Evolutionary conservation across 352 stramenopile species (phyloP), one percentile per base, ranked within the genome.

Genomic region (Vaucheria bursata): DNA sequence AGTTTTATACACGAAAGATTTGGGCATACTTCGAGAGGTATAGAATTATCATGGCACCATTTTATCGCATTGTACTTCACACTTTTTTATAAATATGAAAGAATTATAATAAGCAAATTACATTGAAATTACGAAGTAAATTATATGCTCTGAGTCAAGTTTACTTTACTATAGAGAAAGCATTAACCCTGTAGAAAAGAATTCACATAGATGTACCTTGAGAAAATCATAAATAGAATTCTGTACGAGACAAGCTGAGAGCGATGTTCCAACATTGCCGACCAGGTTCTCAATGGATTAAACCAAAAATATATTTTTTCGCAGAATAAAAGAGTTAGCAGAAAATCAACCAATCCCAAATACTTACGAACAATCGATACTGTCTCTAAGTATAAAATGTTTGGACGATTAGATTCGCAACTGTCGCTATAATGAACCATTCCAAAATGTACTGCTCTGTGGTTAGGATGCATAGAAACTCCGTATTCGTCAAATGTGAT

Each of bases 181-280:
- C 45, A 59, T 25, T 79, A 40, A 29, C 73, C 59, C 12, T 39
- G 76, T 65, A 0, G 68, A 32, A 94, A 93, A 0, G 88, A 94
- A 84, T 96, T 96, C 72, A 95, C 86, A 82, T 95, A 96, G 4
- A 90, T 93, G 80, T 95, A 96, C 18, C 90, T 87, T 5, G 91
- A 96, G 78, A 96, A 95, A n/a, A 87, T 37, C 32, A 96, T 87
- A 64, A 96, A 96, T 25, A 95, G 83, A n/a, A 90, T 89, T 33
- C 91, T 89, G 72, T 95, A 96, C 91, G 90, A 95, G 5, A 95
- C 89, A 76, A 96, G 95, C 81, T 96, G 91, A 71, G 87, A 93
- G 37, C 80, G 74, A 74, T 96, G 91, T 59, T 92, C 77, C 39
- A 86, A 85, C 90, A 96, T 95, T 1, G 88, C 88, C 8, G 84